Percentiles rank a stretch among this genome's conserved stretches.
Evolutionary conservation across 345 rosid genomes (phyloP).

Genomic region (Lumnitzera racemosa): DNA sequence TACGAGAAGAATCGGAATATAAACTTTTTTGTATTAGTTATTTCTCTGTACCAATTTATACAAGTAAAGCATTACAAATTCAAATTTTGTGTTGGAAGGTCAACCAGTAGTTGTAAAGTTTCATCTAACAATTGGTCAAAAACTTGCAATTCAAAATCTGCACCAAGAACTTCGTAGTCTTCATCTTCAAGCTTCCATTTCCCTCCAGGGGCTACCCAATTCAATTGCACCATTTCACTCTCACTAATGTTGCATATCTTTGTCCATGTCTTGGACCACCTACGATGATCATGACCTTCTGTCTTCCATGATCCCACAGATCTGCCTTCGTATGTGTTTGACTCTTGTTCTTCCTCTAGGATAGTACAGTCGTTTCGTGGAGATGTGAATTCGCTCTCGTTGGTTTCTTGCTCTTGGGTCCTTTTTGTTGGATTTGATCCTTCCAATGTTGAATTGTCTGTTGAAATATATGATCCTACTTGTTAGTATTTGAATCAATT

Average conservation of each 20-base stretch:
- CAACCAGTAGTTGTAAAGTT: slow-evolving; percentile 16
- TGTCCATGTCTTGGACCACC: slow-evolving; percentile 14
- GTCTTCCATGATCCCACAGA: slow-evolving; percentile 9
- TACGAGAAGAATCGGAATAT: too few relatives aligned
- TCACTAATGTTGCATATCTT: slow-evolving; percentile 18
- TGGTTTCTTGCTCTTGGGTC: slow-evolving; percentile 19
- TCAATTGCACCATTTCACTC: slow-evolving; percentile 10
- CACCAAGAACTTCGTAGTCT: slow-evolving; percentile 27
- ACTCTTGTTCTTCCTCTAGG: slow-evolving; percentile 4
- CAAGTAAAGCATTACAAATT: too few relatives aligned
- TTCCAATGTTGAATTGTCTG: slow-evolving; percentile 12
- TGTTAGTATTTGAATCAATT: too few relatives aligned
- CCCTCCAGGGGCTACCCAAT: slow-evolving; percentile 13
- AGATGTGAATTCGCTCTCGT: slow-evolving; percentile 3
- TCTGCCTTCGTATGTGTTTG: slow-evolving; percentile 10
- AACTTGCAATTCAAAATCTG: slow-evolving; percentile 26
- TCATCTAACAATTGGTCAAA: slow-evolving; percentile 34
- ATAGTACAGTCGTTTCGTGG: slow-evolving; percentile 6
- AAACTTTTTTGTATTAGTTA: too few relatives aligned
- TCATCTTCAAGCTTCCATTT: slow-evolving; percentile 17
- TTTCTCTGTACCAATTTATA: too few relatives aligned
- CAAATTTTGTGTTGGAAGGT: slow-evolving; percentile 5
- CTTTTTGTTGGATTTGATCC: slow-evolving; percentile 20
- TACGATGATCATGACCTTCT: not conserved
- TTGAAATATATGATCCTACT: not conserved